phyloP scores from a whole-genome alignment of 2,329 filamentous ascomycete species.

The Calonectria pseudoreteaudii region DNA sequence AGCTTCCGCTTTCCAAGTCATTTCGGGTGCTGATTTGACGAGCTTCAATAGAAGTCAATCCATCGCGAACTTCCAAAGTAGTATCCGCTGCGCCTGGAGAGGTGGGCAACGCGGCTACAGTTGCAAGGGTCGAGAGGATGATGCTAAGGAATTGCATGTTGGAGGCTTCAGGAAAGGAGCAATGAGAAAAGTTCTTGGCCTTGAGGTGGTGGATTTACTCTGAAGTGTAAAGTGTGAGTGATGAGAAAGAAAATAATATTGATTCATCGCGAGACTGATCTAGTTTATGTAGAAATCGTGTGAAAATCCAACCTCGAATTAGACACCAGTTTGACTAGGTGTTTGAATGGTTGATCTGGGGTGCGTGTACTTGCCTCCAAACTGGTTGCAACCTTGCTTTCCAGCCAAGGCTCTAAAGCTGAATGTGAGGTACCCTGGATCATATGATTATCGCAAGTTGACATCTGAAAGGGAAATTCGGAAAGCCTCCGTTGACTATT shows the following conservation, averaged over 20 bases:
- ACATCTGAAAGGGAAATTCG: neutral
- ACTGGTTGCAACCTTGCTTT: too few relatives aligned
- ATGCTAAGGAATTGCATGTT: neutral
- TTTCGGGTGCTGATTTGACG: constrained; percentile 27
- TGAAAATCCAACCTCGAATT: neutral
- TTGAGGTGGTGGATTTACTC: neutral
- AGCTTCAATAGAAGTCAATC: neutral
- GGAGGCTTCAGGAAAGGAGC: neutral
- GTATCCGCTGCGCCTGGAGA: neutral
- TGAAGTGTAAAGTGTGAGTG: neutral
- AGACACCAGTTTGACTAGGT: neutral
- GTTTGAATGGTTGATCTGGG: neutral
- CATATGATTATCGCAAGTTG: neutral
- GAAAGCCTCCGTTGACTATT: neutral
- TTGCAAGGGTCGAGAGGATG: neutral
- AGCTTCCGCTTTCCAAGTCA: constrained; percentile 41
- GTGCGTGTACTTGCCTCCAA: neutral
- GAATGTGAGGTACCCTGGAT: neutral
- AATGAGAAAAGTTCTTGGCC: neutral
- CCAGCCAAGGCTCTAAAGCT: neutral
- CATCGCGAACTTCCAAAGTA: neutral
- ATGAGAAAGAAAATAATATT: neutral
- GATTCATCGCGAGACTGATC: neutral
- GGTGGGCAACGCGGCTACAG: neutral
- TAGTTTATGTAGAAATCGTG: neutral